Base-by-base conservation (phyloP, 2,329 filamentous ascomycete species). In the Colletotrichum tofieldiae region DNA sequence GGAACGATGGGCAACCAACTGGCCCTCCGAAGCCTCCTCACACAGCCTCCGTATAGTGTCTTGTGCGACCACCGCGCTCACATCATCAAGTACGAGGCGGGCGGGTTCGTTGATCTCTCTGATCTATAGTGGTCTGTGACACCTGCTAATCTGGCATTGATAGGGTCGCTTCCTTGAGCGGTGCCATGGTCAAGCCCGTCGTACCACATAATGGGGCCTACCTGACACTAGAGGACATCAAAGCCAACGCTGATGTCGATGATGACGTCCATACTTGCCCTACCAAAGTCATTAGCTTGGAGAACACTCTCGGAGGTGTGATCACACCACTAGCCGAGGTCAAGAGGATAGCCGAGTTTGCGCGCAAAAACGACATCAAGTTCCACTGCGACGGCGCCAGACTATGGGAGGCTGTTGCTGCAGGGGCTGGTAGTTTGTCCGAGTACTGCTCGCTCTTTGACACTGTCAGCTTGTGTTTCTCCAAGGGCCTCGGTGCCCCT, bases 1-100 rank as follows among this genome's bases (percentile, higher is more conserved):
- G 96, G 96, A 4, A 98, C 95, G 5, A 98, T 98, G 95, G 95
- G 94, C 51, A 98, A 98, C 83, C 95, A 98, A 81, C 86, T 98
- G 23, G 92, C 93, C 0, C 87, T 98, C 52, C 91, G 95, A 49
- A 88, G 93, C 1, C 93, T 96, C 71, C 87, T 98, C 18, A 88
- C 86, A 0, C 92, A 94, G 72, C 95, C 95, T 18, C 96, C 96
- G 0, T 91, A 97, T 80, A 89, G 89, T 9, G 89, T 98, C 6
- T 84, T 98, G 11, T 94, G 93, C 76, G 95, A 98, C 79, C 86
- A 91, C 74, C 89, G 94, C 43, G 89, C 91, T 5, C 96, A 98
- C 79, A 93, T 98, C 70, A 85, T 94, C 69, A 86, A 91, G 51
- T 91, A 88, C 74, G 90, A 92, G 77, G 89, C 89, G 14, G 90